Percentiles rank a stretch among this genome's conserved stretches.
Conservation (phyloP, 2,329 filamentous ascomycete species). For the Cryphonectria naterciae region DNA sequence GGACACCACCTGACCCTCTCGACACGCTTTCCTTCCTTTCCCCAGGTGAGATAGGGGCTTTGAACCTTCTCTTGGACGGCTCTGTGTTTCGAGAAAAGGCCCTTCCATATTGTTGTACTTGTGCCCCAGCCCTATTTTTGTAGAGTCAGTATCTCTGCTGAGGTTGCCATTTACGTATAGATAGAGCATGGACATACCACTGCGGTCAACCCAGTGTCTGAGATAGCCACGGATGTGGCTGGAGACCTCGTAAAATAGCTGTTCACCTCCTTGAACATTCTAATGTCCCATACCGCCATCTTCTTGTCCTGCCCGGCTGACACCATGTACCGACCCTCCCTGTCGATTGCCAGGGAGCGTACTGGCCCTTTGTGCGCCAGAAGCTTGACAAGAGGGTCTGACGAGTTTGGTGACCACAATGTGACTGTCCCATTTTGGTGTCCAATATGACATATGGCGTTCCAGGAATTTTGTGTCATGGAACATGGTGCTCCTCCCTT, state of each 20-base stretch:
- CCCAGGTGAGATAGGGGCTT: slow-evolving; percentile 92
- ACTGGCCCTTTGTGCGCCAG: slow-evolving; percentile 90
- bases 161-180: too few relatives aligned
- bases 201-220: slow-evolving; percentile 83
- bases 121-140: slow-evolving; percentile 73
- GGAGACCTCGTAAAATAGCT: slow-evolving; percentile 85
- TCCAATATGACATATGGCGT: slow-evolving; percentile 88
- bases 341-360: slow-evolving; percentile 80
- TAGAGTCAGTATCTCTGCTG: neutral
- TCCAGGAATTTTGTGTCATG: slow-evolving; percentile 86
- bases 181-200: slow-evolving; percentile 47
- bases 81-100: slow-evolving; percentile 76
- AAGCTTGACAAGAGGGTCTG: slow-evolving; percentile 86
- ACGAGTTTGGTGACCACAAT: slow-evolving; percentile 91
- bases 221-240: slow-evolving; percentile 82
- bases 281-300: slow-evolving; percentile 95
- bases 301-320: slow-evolving; percentile 86
- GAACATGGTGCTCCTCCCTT: slow-evolving; percentile 82
- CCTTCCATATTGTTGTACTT: slow-evolving; percentile 86
- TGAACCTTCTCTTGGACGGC: slow-evolving; percentile 78
- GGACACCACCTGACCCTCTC: slow-evolving; percentile 91
- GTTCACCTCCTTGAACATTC: slow-evolving; percentile 91
- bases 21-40: slow-evolving; percentile 79
- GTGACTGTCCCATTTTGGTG: slow-evolving; percentile 96
- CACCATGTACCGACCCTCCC: slow-evolving; percentile 94